A percentile compares a stretch with the other conserved stretches of the same genome.
phyloP scores from a whole-genome alignment of 768 basidiomycete genomes.

The Mycena venus region DNA sequence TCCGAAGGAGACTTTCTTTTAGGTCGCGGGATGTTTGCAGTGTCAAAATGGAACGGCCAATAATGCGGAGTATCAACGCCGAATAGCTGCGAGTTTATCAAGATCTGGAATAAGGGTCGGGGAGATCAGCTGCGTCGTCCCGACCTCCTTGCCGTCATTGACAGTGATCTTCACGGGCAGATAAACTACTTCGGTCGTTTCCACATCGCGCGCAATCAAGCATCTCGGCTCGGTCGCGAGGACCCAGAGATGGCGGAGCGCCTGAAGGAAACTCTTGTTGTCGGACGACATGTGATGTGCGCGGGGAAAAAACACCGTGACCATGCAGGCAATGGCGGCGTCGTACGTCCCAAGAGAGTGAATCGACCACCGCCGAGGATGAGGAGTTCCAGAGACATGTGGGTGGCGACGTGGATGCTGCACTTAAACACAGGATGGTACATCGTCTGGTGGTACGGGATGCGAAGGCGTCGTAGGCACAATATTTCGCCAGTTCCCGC shows the following conservation, averaged over 20 bases:
- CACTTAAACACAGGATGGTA: conserved; percentile 80
- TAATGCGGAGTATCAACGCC: conserved; percentile 95
- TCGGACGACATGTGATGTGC: conserved; percentile 85
- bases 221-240: conserved; percentile 96
- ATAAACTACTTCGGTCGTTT: conserved; percentile 91
- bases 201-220: conserved; percentile 91
- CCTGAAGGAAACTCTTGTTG: conserved; percentile 92
- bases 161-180: conserved; percentile 91
- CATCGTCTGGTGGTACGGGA: conserved; percentile 79
- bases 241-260: conserved; percentile 95
- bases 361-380: conserved; percentile 95
- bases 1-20: conserved; percentile 76
- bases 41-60: conserved; percentile 92
- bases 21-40: conserved; percentile 75
- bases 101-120: conserved; percentile 95
- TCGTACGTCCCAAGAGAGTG: conserved; percentile 93
- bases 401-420: conserved; percentile 90
- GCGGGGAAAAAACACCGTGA: conserved; percentile 93
- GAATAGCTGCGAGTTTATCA: conserved; percentile 82
- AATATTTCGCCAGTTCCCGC: conserved; percentile 96
- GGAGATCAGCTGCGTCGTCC: conserved; percentile 86
- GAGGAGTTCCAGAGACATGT: conserved; percentile 90
- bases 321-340: conserved; percentile 90
- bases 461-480: conserved; percentile 87
- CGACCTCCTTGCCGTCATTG: conserved; percentile 71